Evolutionary conservation across 106 monocot species (phyloP), one percentile per base, ranked within the genome.

Genomic region (Dendrobium huoshanense): DNA sequence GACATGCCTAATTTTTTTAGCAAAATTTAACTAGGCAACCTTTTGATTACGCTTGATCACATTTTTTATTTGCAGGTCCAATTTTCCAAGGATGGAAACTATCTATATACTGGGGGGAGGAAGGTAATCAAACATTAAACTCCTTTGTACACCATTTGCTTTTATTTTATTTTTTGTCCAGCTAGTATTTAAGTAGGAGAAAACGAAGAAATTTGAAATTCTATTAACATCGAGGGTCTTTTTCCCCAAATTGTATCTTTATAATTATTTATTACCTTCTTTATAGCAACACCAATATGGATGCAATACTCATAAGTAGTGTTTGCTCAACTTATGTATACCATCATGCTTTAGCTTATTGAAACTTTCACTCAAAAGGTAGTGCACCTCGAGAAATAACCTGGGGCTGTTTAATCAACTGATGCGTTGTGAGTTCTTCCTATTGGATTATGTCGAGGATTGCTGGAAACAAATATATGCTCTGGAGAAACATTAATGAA

Each of bases 61-160:
- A 42, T 76, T 85, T 72, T 29, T 7, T 54, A 56, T 56, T 82
- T 78, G 43, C 82, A 96, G 89, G 94, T 94, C 40, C 75, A 87
- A 25, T 96, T 96, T 73, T 96, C 96, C 29, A 92, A 92, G 90
- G 96, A 96, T 85, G 96, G 96, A 43, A 96, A 94, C 75, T 94
- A 92, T 83, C 61, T 96, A 42, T 96, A 96, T 83, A 94, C 94
- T 19, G 96, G 96, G 43, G 96, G 96, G 18, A 78, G 96, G 48
- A 96, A 91, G 92, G 95, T 95, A 87, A 72, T 72, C 10, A 47
- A 48, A 24, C 19, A 44, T 33, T 8, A 48, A 76, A 76, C 49
- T 76, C 7, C 9, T 47, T 24, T 76, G 11, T 27, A 49, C 49
- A 51, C 48, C 2, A 44, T 74, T 1, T 16, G 5, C n/a, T 74